Base-by-base conservation (phyloP, 805 yeast genomes). In the Myxozyma geophila region DNA sequence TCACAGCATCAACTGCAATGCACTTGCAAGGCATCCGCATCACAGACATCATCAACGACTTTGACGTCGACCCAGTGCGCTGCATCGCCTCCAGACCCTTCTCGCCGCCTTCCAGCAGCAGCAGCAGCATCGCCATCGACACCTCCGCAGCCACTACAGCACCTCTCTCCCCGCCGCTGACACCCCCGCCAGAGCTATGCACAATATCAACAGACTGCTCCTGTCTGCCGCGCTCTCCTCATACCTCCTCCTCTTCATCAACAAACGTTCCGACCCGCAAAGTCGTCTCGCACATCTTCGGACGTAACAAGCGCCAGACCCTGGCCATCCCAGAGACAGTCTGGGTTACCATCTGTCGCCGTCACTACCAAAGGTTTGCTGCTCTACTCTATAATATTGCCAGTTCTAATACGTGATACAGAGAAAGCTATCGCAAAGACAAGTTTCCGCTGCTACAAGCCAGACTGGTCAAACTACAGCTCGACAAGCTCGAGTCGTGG, bases 221-320 rank as follows among this genome's bases (percentile, higher is more conserved):
- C 46, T 39, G 55, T 36, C 36, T 39, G 12, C 35, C 40, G 37
- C 57, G 28, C 39, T 13, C 35, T 7, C 4, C 7, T 23, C 36
- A 33, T 28, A 3, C 19, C 6, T 28, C 48, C 23, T 23, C 47
- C 3, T 12, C 57, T 21, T 19, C 36, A 10, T 17, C 49, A 41
- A 15, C n/a, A 28, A 28, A 28, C 28, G 28, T 28, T 5, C 68
- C 69, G 8, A 50, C 55, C 5, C 52, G 69, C 10, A 66, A 66
- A 56, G 69, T 64, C n/a, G 67, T 66, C 43, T 66, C 69, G 5
- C 69, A 66, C 44, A 61, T 66, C 33, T 66, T 66, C 48, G 69
- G 69, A 19, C 63, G 69, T 17, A 66, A 66, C 57, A 66, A 66
- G 53, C 68, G 69, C 21, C 68, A 64, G 62, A 66, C 69, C n/a